phyloP scores from a whole-genome alignment of 2,329 filamentous ascomycete genomes.

The Alternaria alternata region DNA sequence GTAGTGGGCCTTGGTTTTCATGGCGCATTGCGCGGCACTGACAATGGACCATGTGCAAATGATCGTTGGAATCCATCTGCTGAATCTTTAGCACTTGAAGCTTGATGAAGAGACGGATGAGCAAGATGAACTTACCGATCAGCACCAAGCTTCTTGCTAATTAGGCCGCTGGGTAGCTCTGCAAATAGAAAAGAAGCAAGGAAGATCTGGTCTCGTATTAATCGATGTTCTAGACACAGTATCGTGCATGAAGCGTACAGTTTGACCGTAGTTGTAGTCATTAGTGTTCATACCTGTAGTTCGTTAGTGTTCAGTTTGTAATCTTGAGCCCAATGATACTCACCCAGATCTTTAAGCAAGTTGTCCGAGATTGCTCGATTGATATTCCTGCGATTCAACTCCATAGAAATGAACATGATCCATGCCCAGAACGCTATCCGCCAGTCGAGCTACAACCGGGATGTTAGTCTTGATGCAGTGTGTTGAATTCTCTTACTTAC shows the following conservation, averaged over 20 bases:
- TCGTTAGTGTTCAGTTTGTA: not conserved
- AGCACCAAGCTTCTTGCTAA: conserved; percentile 62
- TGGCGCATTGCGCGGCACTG: conserved; percentile 48
- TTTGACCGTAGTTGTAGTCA: not conserved
- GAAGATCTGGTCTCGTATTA: conserved; percentile 32
- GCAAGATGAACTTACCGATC: conserved; percentile 41
- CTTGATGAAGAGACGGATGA: not conserved
- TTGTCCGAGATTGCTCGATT: conserved; percentile 53
- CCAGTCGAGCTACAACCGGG: conserved; percentile 32
- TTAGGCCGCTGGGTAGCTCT: conserved; percentile 59
- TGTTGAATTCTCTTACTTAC: conserved; percentile 37
- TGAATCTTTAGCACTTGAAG: not conserved
- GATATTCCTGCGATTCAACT: conserved; percentile 59
- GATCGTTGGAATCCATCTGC: conserved; percentile 48
- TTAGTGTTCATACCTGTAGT: not conserved
- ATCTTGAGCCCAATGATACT: conserved; percentile 16
- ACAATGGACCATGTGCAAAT: conserved; percentile 49
- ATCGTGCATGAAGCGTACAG: not conserved
- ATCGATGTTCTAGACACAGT: not conserved
- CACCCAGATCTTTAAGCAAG: conserved; percentile 37
- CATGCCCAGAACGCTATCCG: conserved; percentile 49
- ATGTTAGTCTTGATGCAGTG: not conserved
- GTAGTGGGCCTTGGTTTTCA: conserved; percentile 46
- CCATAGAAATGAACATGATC: conserved; percentile 60
- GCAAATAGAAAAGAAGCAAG: conserved; percentile 56